phyloP scores from a whole-genome alignment of 2,329 filamentous ascomycete genomes.

The Kalmusia sp. region DNA sequence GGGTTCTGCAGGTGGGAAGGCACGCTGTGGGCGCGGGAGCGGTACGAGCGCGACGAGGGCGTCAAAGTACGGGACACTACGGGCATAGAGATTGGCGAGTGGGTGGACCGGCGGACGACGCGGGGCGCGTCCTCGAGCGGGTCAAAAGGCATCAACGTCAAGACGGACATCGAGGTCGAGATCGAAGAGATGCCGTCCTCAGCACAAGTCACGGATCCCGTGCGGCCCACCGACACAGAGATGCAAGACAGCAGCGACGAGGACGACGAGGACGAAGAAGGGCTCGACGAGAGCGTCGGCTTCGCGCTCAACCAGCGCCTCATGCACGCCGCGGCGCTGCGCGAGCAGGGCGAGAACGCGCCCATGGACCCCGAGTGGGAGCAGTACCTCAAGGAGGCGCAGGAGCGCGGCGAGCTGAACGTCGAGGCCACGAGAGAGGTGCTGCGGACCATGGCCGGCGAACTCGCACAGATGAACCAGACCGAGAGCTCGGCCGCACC shows the following conservation, averaged over 20 bases:
- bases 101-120: constrained; percentile 55
- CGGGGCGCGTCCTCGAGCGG: constrained; percentile 3
- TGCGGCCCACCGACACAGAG: constrained; percentile 25
- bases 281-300: constrained; percentile 64
- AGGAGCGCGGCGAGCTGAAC: constrained; percentile 63
- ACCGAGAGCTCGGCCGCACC: constrained; percentile 14
- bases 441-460: constrained; percentile 38
- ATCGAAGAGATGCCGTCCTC: constrained; percentile 39
- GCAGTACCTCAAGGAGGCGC: constrained; percentile 74
- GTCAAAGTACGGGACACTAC: constrained; percentile 75
- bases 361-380: constrained; percentile 76
- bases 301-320: constrained; percentile 68
- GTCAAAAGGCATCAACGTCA: constrained; percentile 47
- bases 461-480: constrained; percentile 33
- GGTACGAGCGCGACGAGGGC: constrained; percentile 78
- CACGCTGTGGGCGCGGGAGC: constrained; percentile 81
- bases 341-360: constrained; percentile 67
- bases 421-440: constrained; percentile 42
- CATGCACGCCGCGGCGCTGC: constrained; percentile 67
- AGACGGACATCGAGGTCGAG: constrained; percentile 51
- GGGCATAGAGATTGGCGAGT: constrained; percentile 70
- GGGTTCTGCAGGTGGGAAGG: constrained; percentile 82
- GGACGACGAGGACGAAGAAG: constrained; percentile 56
- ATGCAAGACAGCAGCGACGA: constrained; percentile 21
- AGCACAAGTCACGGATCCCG: constrained; percentile 11